Evolutionary conservation across 495 filamentous ascomycete genomes (phyloP).

Genomic region (Tuber brumale): DNA sequence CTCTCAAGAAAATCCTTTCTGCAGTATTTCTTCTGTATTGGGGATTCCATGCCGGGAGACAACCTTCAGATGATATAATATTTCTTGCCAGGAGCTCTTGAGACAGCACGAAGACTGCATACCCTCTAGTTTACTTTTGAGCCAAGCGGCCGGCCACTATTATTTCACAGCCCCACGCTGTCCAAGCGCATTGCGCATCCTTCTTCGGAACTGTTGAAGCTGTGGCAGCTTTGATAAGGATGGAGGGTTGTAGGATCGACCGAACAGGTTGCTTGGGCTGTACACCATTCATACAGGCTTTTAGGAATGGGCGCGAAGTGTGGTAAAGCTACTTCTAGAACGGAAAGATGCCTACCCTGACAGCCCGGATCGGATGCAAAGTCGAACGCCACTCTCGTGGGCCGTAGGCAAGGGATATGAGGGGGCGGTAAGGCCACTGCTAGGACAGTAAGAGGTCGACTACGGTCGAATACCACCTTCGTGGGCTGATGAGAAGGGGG

Average conservation of each 20-base stretch:
- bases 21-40: not conserved
- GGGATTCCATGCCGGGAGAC: not conserved
- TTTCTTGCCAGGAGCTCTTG: not conserved
- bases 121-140: not conserved
- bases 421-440: too few species aligned
- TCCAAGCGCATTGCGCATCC: not conserved
- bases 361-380: too few species aligned
- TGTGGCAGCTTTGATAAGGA: not conserved
- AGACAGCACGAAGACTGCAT: not conserved
- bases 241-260: not conserved
- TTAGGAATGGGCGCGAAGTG: too few species aligned
- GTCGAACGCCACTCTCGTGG: too few species aligned
- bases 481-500: not conserved
- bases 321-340: too few species aligned
- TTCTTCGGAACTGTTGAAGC: not conserved
- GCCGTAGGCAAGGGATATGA: too few species aligned
- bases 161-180: not conserved
- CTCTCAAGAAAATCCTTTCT: not conserved
- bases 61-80: not conserved
- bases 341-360: too few species aligned
- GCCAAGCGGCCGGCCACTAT: not conserved
- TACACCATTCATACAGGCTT: too few species aligned
- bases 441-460: too few species aligned
- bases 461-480: too few species aligned
- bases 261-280: not conserved